Base-by-base conservation (phyloP, 148 eudicot genomes). In the Rhododendron mucronatum region DNA sequence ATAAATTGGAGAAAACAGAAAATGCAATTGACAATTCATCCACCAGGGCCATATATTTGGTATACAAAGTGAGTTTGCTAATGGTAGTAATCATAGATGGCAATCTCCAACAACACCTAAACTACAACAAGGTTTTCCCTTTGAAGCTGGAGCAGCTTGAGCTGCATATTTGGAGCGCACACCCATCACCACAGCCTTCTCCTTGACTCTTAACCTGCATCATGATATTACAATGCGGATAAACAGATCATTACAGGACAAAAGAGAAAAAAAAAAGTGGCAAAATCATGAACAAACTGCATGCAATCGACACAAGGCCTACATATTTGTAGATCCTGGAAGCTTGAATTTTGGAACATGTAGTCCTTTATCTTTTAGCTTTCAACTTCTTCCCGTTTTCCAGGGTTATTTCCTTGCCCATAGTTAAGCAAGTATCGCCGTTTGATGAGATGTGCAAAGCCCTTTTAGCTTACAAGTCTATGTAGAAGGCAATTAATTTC, bases 301-400 rank as follows among this genome's bases (percentile, higher is more conserved):
- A 82, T 21, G 28, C 14, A 78, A 50, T 30, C 65, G 69, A 47
- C 30, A 30, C 82, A 61, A 28, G 85, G 80, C 83, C 81, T 71
- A 93, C 95, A 91, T 94, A 59, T 94, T 90, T 79, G 93, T 94
- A 88, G 98, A 92, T 88, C 96, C 95, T 7, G 95, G 95, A 59
- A 95, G 88, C 67, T 88, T 90, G 59, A 85, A 26, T 83, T 91
- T 89, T 10, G 92, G 88, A 84, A 33, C 69, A 48, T 89, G 1
- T 90, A 71, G 88, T 83, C n/a, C 71, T 59, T 86, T 87, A 92
- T 73, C 87, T 88, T 83, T 89, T 92, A 28, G 65, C 81, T 75
- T 85, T 84, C 35, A 69, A 55, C 82, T 91, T 93, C 87, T 86
- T 91, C 83, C 83, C 85, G 5, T 82, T 88, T 51, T 83, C 86